These are phyloP conservation scores for Platismatia glauca DNA, from an alignment of 495 filamentous ascomycete species.

Conservation along the genomic window DNA sequence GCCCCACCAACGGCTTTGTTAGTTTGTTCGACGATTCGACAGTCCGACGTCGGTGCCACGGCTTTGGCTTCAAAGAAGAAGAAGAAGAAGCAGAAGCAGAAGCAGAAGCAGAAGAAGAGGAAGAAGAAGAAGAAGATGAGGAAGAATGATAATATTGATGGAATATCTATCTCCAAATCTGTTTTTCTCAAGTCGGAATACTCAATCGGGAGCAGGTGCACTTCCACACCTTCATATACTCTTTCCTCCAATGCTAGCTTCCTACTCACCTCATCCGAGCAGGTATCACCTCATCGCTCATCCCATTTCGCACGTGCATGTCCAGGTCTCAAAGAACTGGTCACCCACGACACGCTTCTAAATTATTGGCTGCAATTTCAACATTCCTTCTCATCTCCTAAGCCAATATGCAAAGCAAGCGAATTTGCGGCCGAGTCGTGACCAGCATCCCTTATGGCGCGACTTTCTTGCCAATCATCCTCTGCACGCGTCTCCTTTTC, in stretches of 20 bases:
- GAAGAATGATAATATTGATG: too few relatives aligned
- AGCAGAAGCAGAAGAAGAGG: too few relatives aligned
- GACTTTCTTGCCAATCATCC: slow-evolving; percentile 7
- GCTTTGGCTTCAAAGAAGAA: too few relatives aligned
- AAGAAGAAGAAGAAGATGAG: too few relatives aligned
- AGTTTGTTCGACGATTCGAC: too few relatives aligned
- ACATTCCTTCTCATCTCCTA: not conserved
- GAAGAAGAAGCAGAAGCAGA: too few relatives aligned
- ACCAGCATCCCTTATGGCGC: slow-evolving; percentile 1
- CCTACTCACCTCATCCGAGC: slow-evolving; percentile 2
- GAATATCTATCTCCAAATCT: too few relatives aligned
- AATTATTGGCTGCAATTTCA: not conserved
- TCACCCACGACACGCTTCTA: not conserved
- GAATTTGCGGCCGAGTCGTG: not conserved
- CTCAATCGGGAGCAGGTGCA: not conserved
- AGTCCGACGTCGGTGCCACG: too few relatives aligned
- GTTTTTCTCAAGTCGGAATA: too few relatives aligned
- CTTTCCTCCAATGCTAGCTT: not conserved
- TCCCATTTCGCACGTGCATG: not conserved
- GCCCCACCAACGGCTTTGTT: not conserved
- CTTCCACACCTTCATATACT: not conserved
- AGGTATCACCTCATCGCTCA: slow-evolving; percentile 1
- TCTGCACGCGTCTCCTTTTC: not conserved
- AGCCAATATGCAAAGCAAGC: not conserved
- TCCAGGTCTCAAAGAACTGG: not conserved